A percentile compares a stretch with the other conserved stretches of the same genome.
Evolutionary conservation across 495 filamentous ascomycete genomes (phyloP).

Genomic region (Hyaloscypha variabilis): DNA sequence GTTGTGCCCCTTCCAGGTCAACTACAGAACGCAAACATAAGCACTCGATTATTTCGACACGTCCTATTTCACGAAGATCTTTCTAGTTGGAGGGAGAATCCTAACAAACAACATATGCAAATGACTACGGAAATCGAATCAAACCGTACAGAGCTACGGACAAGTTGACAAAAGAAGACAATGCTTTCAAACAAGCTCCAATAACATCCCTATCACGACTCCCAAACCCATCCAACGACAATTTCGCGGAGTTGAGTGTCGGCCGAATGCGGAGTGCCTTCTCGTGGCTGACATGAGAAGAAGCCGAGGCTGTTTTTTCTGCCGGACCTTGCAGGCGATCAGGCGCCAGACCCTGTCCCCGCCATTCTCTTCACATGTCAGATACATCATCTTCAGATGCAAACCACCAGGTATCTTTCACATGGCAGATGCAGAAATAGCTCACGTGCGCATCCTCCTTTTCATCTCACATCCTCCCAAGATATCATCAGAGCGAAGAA

Average conservation of each 20-base stretch:
- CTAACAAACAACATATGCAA: too few species aligned
- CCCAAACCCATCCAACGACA: neutral
- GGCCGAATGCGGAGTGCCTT: neutral
- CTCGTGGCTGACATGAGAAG: neutral
- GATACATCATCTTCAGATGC: neutral
- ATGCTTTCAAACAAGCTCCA: too few species aligned
- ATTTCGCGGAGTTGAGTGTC: neutral
- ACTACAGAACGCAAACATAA: too few species aligned
- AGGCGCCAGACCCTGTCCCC: neutral
- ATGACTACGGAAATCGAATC: too few species aligned
- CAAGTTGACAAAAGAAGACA: too few species aligned
- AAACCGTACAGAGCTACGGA: too few species aligned
- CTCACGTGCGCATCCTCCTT: neutral
- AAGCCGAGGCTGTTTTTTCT: neutral
- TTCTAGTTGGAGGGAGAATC: too few species aligned
- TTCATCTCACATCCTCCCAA: neutral
- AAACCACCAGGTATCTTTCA: neutral
- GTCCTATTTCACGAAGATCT: too few species aligned
- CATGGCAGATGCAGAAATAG: neutral
- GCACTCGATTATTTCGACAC: too few species aligned
- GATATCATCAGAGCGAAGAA: neutral
- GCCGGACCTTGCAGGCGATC: neutral
- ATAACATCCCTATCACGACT: too few species aligned
- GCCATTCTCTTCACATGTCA: neutral
- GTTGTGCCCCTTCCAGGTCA: too few species aligned